These are phyloP conservation scores for Sporisorium iseilematis-ciliati DNA, from an alignment of 1,284 basidiomycete genomes.

Conservation along the genomic window DNA sequence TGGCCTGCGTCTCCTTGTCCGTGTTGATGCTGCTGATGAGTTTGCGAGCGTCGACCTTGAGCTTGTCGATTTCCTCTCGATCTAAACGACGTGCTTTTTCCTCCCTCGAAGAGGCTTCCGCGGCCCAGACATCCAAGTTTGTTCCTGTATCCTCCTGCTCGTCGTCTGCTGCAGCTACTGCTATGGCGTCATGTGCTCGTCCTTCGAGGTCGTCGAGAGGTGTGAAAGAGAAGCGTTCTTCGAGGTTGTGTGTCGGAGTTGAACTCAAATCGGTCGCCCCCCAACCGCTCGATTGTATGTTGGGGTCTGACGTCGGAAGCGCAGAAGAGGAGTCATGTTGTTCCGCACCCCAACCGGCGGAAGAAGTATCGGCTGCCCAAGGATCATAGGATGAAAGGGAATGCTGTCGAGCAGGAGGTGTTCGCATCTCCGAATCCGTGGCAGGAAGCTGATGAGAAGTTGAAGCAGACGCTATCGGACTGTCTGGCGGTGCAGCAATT, in stretches of 20 bases:
- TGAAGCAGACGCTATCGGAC: background rate
- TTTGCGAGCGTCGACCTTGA: conserved; percentile 43
- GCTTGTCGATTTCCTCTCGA: conserved; percentile 41
- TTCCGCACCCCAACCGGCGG: conserved; percentile 16
- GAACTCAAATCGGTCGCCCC: conserved; percentile 4
- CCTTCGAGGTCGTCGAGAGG: background rate
- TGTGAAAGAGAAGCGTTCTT: conserved; percentile 10
- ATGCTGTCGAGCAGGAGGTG: conserved; percentile 7
- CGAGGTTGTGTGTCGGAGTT: background rate
- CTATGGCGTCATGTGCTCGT: background rate
- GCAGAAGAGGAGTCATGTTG: background rate
- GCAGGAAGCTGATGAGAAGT: background rate
- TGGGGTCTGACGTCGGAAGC: background rate
- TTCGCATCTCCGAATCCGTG: background rate
- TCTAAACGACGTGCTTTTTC: conserved; percentile 31
- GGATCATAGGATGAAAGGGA: conserved; percentile 30
- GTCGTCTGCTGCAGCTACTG: background rate
- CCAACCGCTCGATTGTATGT: conserved; percentile 13
- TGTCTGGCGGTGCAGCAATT: background rate
- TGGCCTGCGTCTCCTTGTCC: conserved; percentile 22
- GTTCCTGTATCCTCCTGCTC: conserved; percentile 3
- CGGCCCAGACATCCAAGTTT: conserved; percentile 36
- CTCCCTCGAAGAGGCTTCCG: conserved; percentile 30
- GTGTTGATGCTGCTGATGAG: conserved; percentile 31
- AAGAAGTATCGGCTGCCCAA: conserved; percentile 22